These are phyloP conservation scores for Cutaneotrichosporon spelunceum DNA, from an alignment of 1,284 basidiomycete species.

Conservation along the genomic window DNA sequence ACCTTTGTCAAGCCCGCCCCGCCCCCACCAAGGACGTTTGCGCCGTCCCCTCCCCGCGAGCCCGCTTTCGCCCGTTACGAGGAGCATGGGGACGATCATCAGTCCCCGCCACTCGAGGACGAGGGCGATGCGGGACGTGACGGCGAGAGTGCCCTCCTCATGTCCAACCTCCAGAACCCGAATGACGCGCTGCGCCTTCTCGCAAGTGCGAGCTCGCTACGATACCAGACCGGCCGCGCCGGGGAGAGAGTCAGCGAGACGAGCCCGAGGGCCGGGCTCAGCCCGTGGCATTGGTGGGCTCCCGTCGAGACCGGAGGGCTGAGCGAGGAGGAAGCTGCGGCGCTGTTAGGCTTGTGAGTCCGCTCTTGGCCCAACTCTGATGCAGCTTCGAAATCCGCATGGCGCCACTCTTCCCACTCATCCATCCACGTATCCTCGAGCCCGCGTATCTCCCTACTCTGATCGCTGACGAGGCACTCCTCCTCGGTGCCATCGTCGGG, in stretches of 20 bases:
- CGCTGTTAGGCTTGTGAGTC: constrained; percentile 15
- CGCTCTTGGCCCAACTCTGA: not conserved
- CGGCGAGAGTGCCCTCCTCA: constrained; percentile 9
- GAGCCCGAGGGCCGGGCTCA: not conserved
- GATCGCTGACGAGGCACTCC: constrained; percentile 13
- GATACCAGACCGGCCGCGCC: constrained; percentile 7
- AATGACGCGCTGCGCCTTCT: constrained; percentile 20
- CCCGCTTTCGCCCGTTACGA: not conserved
- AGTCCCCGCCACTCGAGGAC: not conserved
- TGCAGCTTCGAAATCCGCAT: constrained; percentile 20
- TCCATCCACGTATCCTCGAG: constrained; percentile 16
- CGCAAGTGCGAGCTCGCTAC: constrained; percentile 11
- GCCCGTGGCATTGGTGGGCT: not conserved
- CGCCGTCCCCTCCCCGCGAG: not conserved
- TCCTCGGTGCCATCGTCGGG: constrained; percentile 18
- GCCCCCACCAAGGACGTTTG: not conserved
- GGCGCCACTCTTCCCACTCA: constrained; percentile 20
- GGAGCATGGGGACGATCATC: not conserved
- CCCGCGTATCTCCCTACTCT: constrained; percentile 16
- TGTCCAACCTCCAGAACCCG: constrained; percentile 19
- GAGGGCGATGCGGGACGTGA: not conserved
- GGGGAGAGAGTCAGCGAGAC: too few species aligned
- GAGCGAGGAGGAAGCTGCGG: constrained; percentile 14
- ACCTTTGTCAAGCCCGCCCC: not conserved
- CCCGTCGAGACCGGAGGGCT: constrained; percentile 13